Evolutionary conservation across 305 asterid species (phyloP), one percentile per base, ranked within the genome.

Genomic region (Solanum hybrid): DNA sequence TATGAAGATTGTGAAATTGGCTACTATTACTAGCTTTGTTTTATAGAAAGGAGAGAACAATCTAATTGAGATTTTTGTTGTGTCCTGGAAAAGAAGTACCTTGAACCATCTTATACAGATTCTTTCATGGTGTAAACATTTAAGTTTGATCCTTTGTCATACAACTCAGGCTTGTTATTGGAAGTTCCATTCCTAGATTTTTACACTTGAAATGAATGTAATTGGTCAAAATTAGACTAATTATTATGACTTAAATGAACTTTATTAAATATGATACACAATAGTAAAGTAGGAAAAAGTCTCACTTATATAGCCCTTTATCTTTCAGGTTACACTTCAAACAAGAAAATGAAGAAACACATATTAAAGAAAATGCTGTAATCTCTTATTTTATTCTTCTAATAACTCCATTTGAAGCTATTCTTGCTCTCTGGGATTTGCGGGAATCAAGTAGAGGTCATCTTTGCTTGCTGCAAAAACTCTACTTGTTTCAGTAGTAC

Each of bases 381-480:
- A 24, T 27, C n/a, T 84, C 32, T 31, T 31, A 13, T 10, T 29
- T 82, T 27, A 27, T 82, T 82, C 73, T 82, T 82, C 40, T 36
- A 82, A 29, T 24, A 46, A 46, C 2, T 82, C 38, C 26, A 82
- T 82, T 31, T 26, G 4, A 51, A 71, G 13, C 42, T 84, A 84
- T 51, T 84, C 87, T 84, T 84, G 75, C 22, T 56, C 76, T 1
- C 42, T 51, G 75, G 66, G 42, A 84, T 56, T 84, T 51, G 31
- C 11, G 20, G 87, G 87, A 20, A 84, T 84, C 75, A 51, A 84
- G 76, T 46, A 20, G 12, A 84, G 87, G 42, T 84, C 87, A 84
- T 84, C 75, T 51, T 84, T 84, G 42, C 87, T 84, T 51, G 75
- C 87, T 84, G 87, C 87, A 84, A 51, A 56, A 84, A 84, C 87